Conservation (phyloP, 495 filamentous ascomycete species). For the Aspergillus asperescens region DNA sequence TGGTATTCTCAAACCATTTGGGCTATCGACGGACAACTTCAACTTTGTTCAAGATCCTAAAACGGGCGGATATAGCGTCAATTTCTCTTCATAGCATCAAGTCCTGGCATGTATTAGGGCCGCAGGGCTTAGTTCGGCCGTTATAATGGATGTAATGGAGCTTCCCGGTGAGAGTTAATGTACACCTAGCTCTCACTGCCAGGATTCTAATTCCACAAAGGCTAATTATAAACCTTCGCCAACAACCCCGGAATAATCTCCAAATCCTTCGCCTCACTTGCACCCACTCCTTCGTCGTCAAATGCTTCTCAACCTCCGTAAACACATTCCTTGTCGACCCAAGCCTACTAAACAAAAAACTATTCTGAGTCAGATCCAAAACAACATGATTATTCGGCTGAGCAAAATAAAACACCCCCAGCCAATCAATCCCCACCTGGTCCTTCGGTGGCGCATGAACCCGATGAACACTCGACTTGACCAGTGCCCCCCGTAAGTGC, state of each 20-base stretch:
- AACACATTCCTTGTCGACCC: slow-evolving; percentile 34
- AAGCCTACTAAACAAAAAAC: slow-evolving; percentile 37
- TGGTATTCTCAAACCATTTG: slow-evolving; percentile 87
- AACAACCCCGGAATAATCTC: slow-evolving; percentile 46
- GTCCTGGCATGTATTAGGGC: background rate
- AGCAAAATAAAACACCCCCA: slow-evolving; percentile 46
- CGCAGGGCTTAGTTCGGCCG: no score
- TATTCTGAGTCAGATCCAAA: slow-evolving; percentile 41
- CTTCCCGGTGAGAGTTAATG: background rate
- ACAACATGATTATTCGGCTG: slow-evolving; percentile 36
- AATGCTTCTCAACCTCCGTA: slow-evolving; percentile 30
- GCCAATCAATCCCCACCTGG: slow-evolving; percentile 47
- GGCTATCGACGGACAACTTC: slow-evolving; percentile 87
- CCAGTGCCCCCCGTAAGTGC: slow-evolving; percentile 42
- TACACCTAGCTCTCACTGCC: background rate
- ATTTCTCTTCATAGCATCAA: slow-evolving; percentile 52
- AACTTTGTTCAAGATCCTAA: slow-evolving; percentile 86
- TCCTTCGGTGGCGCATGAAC: slow-evolving; percentile 47
- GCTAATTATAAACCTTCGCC: slow-evolving; percentile 41
- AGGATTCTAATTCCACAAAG: background rate
- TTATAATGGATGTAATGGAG: no score
- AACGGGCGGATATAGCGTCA: slow-evolving; percentile 88
- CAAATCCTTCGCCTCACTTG: slow-evolving; percentile 37
- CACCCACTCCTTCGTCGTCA: slow-evolving; percentile 35
- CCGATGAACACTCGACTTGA: slow-evolving; percentile 50